Percentiles rank a stretch among this genome's conserved stretches.
Conservation (phyloP, 345 rosid species). For the Geranium brycei region DNA sequence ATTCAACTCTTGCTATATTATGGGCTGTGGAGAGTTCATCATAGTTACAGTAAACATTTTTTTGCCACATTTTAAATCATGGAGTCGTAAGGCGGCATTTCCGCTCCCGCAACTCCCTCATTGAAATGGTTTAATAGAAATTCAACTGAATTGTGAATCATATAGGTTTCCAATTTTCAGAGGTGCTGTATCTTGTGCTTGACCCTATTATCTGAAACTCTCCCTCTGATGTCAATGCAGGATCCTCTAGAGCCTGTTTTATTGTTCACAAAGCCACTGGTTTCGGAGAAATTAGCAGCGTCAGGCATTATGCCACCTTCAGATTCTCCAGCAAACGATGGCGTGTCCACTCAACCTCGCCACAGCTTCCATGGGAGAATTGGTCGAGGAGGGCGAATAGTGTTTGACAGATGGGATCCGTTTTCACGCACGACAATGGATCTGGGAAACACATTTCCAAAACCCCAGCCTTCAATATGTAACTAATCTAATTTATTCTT, state of each 20-base stretch:
- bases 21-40: too few relatives aligned
- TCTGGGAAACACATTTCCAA: constrained; percentile 51
- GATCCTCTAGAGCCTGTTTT: constrained; percentile 84
- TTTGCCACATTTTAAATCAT: too few relatives aligned
- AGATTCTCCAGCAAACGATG: constrained; percentile 11
- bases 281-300: constrained; percentile 76
- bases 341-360: constrained; percentile 2
- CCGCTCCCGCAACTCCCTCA: too few relatives aligned
- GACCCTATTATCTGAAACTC: not conserved
- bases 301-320: constrained; percentile 73
- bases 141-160: too few relatives aligned
- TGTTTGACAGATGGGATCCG: constrained; percentile 93
- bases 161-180: too few relatives aligned
- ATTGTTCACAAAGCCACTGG: constrained; percentile 83
- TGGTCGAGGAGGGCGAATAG: constrained; percentile 92
- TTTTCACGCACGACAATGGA: constrained; percentile 61
- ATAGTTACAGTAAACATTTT: too few relatives aligned
- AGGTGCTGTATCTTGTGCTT: too few relatives aligned
- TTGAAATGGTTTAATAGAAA: too few relatives aligned
- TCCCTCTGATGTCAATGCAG: constrained; percentile 24
- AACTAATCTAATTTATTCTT: constrained; percentile 13
- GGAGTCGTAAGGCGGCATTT: too few relatives aligned
- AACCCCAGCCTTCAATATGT: constrained; percentile 41
- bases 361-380: constrained; percentile 74
- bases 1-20: too few relatives aligned